Conservation (phyloP, 2,329 filamentous ascomycete species). For the Elsinoe ampelina region DNA sequence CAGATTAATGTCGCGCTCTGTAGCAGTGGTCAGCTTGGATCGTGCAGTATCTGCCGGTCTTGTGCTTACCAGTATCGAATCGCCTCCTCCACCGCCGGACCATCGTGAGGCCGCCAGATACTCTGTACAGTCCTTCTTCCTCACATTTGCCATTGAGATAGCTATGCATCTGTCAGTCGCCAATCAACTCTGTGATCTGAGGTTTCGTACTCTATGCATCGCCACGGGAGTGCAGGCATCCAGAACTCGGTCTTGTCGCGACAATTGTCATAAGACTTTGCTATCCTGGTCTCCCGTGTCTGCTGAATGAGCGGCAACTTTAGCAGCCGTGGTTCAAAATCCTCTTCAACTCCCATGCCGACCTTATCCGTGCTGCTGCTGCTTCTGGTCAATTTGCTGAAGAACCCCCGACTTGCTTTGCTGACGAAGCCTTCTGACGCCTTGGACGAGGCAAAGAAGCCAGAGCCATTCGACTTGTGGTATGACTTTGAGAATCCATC, state of each 20-base stretch:
- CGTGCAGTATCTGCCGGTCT: slow-evolving; percentile 14
- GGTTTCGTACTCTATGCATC: slow-evolving; percentile 68
- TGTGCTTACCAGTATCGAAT: slow-evolving; percentile 66
- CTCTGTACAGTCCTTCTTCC: slow-evolving; percentile 84
- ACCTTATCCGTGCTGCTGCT: slow-evolving; percentile 58
- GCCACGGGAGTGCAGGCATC: slow-evolving; percentile 95
- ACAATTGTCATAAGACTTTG: slow-evolving; percentile 76
- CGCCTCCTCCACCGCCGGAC: slow-evolving; percentile 88
- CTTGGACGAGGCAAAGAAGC: slow-evolving; percentile 8
- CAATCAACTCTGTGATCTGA: slow-evolving; percentile 13
- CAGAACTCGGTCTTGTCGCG: slow-evolving; percentile 96
- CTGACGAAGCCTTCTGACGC: slow-evolving; percentile 61
- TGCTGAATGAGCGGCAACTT: slow-evolving; percentile 81
- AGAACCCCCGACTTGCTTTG: slow-evolving; percentile 66
- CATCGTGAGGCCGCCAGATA: slow-evolving; percentile 81
- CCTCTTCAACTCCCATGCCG: slow-evolving; percentile 54
- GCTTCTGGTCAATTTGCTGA: slow-evolving; percentile 66
- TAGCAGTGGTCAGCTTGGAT: slow-evolving; percentile 1
- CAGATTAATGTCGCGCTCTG: slow-evolving; percentile 80
- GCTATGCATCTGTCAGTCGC: slow-evolving; percentile 28
- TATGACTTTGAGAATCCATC: slow-evolving; percentile 7
- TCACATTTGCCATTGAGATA: slow-evolving; percentile 94
- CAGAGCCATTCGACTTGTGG: slow-evolving; percentile 12
- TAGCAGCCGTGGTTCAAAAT: slow-evolving; percentile 76
- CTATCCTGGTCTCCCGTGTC: slow-evolving; percentile 82